phyloP scores from a whole-genome alignment of 2,329 filamentous ascomycete genomes.

The Ophiosphaerella herpotricha region DNA sequence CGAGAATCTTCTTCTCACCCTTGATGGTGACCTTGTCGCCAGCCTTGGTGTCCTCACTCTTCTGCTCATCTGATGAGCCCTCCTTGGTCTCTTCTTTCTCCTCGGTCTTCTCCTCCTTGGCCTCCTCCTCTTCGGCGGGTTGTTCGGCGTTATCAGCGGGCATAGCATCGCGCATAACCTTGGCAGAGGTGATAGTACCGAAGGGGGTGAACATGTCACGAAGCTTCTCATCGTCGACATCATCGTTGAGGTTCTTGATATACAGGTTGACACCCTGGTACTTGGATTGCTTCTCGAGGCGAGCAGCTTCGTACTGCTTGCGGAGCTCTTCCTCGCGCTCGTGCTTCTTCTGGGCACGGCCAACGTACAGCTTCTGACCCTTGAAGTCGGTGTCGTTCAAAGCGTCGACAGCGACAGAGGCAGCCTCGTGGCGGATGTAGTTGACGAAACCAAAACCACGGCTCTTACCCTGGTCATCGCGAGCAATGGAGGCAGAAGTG shows the following conservation, averaged over 20 bases:
- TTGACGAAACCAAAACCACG: slow-evolving; percentile 97
- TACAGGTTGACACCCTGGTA: slow-evolving; percentile 99
- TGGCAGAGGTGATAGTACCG: slow-evolving; percentile 95
- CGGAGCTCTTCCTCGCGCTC: slow-evolving; percentile 99
- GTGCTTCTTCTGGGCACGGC: slow-evolving; percentile 99
- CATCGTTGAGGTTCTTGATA: slow-evolving; percentile 98
- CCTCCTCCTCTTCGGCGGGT: slow-evolving; percentile 49
- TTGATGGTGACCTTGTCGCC: slow-evolving; percentile 60
- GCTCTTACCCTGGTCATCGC: slow-evolving; percentile 87
- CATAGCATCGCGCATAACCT: slow-evolving; percentile 92
- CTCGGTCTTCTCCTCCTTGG: slow-evolving; percentile 52
- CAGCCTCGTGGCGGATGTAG: slow-evolving; percentile 89
- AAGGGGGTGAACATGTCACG: slow-evolving; percentile 90
- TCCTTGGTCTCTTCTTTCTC: slow-evolving; percentile 61
- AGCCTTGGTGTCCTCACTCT: slow-evolving; percentile 58
- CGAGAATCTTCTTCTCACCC: slow-evolving; percentile 69
- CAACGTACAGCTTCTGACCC: slow-evolving; percentile 95
- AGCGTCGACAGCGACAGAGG: slow-evolving; percentile 83
- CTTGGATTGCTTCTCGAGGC: slow-evolving; percentile 97
- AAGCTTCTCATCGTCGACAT: slow-evolving; percentile 96
- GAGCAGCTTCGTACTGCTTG: slow-evolving; percentile 97
- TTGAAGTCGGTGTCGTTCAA: slow-evolving; percentile 92
- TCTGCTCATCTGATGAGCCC: slow-evolving; percentile 64
- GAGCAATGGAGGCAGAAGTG: slow-evolving; percentile 91
- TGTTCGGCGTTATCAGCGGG: slow-evolving; percentile 55